Percentiles rank a stretch among this genome's conserved stretches.
Conservation (phyloP, 768 basidiomycete species). For the Serendipita sp. region DNA sequence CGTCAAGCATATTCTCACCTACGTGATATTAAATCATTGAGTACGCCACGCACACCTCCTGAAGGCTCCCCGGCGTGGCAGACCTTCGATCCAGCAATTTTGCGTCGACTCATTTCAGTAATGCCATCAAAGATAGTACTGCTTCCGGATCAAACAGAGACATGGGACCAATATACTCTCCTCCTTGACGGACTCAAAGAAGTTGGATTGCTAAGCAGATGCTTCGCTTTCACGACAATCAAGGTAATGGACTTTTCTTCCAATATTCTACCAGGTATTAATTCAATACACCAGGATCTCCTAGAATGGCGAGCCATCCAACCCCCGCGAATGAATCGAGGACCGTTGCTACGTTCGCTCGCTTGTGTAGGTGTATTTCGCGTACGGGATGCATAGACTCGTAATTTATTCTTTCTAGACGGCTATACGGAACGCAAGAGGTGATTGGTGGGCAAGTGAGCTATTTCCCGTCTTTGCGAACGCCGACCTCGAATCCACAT, state of each 20-base stretch:
- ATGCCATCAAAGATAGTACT: conserved; percentile 51
- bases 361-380: neutral
- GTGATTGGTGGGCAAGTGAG: neutral
- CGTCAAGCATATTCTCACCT: conserved; percentile 4
- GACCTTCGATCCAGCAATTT: conserved; percentile 28
- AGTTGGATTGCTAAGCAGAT: neutral
- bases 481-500: neutral
- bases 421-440: neutral
- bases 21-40: neutral
- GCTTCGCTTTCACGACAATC: neutral
- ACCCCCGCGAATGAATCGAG: neutral
- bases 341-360: neutral
- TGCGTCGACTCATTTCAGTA: conserved; percentile 48
- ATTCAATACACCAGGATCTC: neutral
- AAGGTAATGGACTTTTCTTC: neutral
- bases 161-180: conserved; percentile 27
- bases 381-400: neutral
- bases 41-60: conserved; percentile 4
- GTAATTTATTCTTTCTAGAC: neutral
- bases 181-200: neutral
- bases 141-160: conserved; percentile 31
- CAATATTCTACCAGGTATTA: neutral
- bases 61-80: conserved; percentile 8
- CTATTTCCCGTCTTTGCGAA: neutral
- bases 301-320: neutral